phyloP scores from a whole-genome alignment of 1,139 yeast genomes.

The Scheffersomyces parashehatae region DNA sequence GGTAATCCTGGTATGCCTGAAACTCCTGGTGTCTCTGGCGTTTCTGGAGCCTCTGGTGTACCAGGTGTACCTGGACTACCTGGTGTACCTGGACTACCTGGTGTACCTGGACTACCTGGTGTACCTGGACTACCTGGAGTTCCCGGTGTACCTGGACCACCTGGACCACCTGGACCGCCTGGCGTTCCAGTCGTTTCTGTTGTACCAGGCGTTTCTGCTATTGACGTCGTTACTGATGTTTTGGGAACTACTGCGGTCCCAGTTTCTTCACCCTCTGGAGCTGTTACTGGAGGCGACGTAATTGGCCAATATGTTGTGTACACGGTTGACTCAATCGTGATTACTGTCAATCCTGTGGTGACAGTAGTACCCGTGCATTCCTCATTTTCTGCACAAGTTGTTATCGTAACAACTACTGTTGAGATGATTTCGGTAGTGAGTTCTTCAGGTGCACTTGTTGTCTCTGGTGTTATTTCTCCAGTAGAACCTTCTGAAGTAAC shows the following conservation, averaged over 20 bases:
- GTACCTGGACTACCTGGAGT: not conserved
- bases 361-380: slow-evolving; percentile 3
- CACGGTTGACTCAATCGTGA: slow-evolving; percentile 1
- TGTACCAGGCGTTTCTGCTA: not conserved
- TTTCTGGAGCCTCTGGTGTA: not conserved
- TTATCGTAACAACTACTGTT: slow-evolving; percentile 15
- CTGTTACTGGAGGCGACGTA: not conserved
- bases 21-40: not conserved
- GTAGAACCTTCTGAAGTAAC: not conserved
- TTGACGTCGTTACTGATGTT: not conserved
- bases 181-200: not conserved
- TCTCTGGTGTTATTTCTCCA: too few relatives aligned
- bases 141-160: too few relatives aligned
- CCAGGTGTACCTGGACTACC: not conserved
- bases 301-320: slow-evolving; percentile 19
- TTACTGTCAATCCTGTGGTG: slow-evolving; percentile 5
- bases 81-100: too few relatives aligned
- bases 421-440: slow-evolving; percentile 11
- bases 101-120: too few relatives aligned
- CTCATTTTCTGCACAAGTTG: slow-evolving; percentile 8
- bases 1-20: not conserved
- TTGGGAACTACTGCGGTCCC: not conserved
- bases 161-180: too few relatives aligned
- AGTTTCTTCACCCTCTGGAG: not conserved
- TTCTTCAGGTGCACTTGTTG: not conserved